Base-by-base conservation (phyloP, 106 monocot genomes). In the Allium cepa region DNA sequence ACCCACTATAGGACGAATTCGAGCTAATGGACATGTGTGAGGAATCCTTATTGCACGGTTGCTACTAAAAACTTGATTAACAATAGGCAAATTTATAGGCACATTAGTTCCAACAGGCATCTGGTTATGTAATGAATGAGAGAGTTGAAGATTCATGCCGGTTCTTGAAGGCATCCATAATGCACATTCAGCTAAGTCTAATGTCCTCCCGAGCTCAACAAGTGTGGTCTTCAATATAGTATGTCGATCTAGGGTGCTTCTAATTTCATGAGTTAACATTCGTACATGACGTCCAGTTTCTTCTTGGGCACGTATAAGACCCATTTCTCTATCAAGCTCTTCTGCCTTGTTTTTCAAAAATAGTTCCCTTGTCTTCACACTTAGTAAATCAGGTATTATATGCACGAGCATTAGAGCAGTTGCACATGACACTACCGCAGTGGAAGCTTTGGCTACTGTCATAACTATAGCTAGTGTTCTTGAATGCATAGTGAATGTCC, bases 221-320 rank as follows among this genome's bases (percentile, higher is more conserved):
- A 68, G 81, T 1, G 90, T 94, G 16, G 90, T 94, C 68, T 80
- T 87, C 71, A 94, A 71, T 75, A 94, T 94, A 27, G 94, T 15
- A 97, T 96, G 85, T 47, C 91, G 79, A 53, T 96, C 86, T 26
- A 96, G 85, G 11, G 96, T 91, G 69, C 96, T 96, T 73, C 96
- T 72, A 51, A 91, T 96, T 77, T 96, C 94, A 72, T 94, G 94
- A 15, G 90, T 94, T 47, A 94, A 80, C 96, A 88, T 96, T 56
- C 82, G 78, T 16, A 91, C 95, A 76, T 95, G 91, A 57, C 91
- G 79, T 28, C 96, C 91, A 7, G 91, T 84, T 49, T 91, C 88
- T 77, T 92, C 96, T 50, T 96, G 91, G 11, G 91, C 88, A 2
- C 91, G 79, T 68, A 96, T 96, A 45, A 92, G 75, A 16, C 91